phyloP scores from a whole-genome alignment of 768 basidiomycete species.

The Hydnum rufescens region DNA sequence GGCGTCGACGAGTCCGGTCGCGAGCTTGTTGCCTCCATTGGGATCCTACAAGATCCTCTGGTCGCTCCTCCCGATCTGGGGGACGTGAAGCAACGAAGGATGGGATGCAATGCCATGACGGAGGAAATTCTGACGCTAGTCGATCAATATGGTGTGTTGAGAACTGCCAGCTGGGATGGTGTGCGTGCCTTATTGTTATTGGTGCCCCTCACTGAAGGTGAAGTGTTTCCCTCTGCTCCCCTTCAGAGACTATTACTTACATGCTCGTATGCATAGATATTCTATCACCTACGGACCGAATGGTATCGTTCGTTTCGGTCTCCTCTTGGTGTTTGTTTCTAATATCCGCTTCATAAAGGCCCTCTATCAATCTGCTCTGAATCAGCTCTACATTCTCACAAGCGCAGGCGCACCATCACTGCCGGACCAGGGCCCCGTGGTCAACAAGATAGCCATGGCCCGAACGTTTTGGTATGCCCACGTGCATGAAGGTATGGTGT shows the following conservation, averaged over 20 bases:
- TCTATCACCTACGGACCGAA: conserved; percentile 25
- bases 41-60: conserved; percentile 1
- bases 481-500: conserved; percentile 43
- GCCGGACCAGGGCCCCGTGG: no score
- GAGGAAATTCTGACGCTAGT: conserved; percentile 60
- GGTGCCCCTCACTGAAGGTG: conserved; percentile 70
- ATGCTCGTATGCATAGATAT: conserved; percentile 21
- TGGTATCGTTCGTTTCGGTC: conserved; percentile 56
- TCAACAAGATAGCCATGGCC: conserved; percentile 40
- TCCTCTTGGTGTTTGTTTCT: conserved; percentile 70
- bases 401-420: no score
- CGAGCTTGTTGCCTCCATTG: conserved; percentile 21
- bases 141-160: conserved; percentile 57
- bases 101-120: conserved; percentile 45
- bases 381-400: conserved; percentile 40
- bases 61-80: no score
- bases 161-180: conserved; percentile 74
- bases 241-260: background rate
- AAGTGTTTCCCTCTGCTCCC: background rate
- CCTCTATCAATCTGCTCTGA: conserved; percentile 28
- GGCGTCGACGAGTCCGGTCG: conserved; percentile 65
- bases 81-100: conserved; percentile 28
- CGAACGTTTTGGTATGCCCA: conserved; percentile 82
- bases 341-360: conserved; percentile 53
- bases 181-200: conserved; percentile 60